A percentile compares a stretch with the other conserved stretches of the same genome.
phyloP scores from a whole-genome alignment of 192 early-diverging fungal species.

The Backusella tuberculispora region DNA sequence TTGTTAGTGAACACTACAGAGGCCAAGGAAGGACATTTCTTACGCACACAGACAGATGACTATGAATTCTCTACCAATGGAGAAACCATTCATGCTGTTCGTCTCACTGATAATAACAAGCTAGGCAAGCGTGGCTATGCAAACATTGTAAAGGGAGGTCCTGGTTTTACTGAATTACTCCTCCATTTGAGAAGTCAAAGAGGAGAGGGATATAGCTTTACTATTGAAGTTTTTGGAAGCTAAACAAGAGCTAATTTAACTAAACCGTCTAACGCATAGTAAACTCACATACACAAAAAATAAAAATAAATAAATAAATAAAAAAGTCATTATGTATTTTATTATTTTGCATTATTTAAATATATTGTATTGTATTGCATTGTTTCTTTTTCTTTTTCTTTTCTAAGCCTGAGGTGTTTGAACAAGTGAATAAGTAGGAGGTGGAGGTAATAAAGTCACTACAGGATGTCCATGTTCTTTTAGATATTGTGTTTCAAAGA shows the following conservation, averaged over 20 bases:
- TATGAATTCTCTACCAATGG: neutral
- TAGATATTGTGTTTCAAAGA: slow-evolving; percentile 15
- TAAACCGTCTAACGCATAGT: neutral
- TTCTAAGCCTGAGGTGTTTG: neutral
- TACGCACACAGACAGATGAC: neutral
- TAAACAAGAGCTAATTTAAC: neutral
- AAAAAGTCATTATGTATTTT: neutral
- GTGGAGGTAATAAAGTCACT: slow-evolving; percentile 25
- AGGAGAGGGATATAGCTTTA: neutral
- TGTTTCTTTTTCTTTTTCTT: too few relatives aligned
- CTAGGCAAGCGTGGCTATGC: neutral
- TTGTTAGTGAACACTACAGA: neutral
- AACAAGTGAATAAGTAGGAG: slow-evolving; percentile 18
- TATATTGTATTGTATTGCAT: neutral
- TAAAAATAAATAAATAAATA: too few relatives aligned
- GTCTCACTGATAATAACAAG: slow-evolving; percentile 11
- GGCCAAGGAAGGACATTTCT: neutral
- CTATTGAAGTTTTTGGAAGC: neutral
- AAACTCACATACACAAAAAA: neutral
- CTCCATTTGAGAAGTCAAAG: neutral
- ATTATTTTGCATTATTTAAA: neutral
- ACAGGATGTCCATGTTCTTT: slow-evolving; percentile 25
- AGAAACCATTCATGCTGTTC: neutral
- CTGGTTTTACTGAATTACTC: neutral
- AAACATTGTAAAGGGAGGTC: neutral